Percentiles rank a stretch among this genome's conserved stretches.
These are phyloP conservation scores for Trypanosoma melophagium DNA, from an alignment of 208 protist species.

Conservation along the genomic window DNA sequence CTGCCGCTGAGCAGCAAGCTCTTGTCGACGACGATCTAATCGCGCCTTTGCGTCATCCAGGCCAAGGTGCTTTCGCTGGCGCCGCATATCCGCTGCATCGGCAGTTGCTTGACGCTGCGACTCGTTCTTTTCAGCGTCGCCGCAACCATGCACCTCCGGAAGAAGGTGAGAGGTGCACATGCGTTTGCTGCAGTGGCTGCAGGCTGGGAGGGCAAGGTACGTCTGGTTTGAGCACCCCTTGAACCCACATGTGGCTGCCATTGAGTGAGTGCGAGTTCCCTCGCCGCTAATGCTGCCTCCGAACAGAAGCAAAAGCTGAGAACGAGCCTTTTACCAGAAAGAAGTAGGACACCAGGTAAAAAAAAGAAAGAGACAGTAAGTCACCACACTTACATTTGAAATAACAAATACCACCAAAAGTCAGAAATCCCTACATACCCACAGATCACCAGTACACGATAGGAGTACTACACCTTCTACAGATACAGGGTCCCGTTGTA, in stretches of 20 bases:
- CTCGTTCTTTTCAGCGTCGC: constrained; percentile 61
- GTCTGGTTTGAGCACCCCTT: constrained; percentile 27
- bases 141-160: constrained; percentile 84
- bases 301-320: background rate
- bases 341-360: background rate
- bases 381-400: no score
- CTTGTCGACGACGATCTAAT: constrained; percentile 44
- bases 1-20: constrained; percentile 54
- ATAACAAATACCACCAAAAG: no score
- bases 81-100: constrained; percentile 64
- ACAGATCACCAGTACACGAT: no score
- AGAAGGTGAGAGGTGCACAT: constrained; percentile 81
- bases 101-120: constrained; percentile 64
- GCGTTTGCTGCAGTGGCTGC: constrained; percentile 62
- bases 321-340: constrained; percentile 18
- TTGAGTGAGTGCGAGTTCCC: background rate
- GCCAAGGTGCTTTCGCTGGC: constrained; percentile 90
- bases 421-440: no score
- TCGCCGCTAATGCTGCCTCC: background rate
- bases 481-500: no score
- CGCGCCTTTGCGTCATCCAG: constrained; percentile 62
- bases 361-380: no score
- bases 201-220: constrained; percentile 57
- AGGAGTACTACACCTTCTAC: no score
- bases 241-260: constrained; percentile 21